Evolutionary conservation across 345 rosid species (phyloP), one percentile per base, ranked within the genome.

Genomic region (Brassica napus): DNA sequence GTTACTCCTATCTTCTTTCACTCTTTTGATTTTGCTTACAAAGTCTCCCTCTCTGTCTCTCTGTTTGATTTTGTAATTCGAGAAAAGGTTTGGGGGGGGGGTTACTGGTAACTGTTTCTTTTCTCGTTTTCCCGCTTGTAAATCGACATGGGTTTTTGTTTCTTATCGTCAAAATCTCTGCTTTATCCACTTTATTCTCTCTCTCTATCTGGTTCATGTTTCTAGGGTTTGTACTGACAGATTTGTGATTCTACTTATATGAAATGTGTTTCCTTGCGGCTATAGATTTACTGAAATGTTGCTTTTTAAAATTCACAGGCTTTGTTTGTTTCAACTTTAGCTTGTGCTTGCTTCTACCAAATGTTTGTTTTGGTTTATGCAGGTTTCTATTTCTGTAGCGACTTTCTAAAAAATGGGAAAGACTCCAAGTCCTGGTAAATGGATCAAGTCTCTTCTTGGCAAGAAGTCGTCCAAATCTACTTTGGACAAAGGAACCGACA

Each of bases 351-450:
- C 18, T 18, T 18, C 18, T 18, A 18, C 18, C 18, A 57, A 77
- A 52, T 49, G 8, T n/a, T 8, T 49, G 18, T 49, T 47, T 44
- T 49, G 57, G 8, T 49, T n/a, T 18, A n/a, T 73, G 75, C 68
- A 79, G 82, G 57, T 84, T 73, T 81, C 34, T 71, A 37, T 12
- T 14, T 67, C 72, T 11, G 28, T 21, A 69, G 47, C 8, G 30
- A 72, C 21, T 24, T 72, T 65, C 65, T 35, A 14, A 71, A 44
- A 73, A 44, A 92, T 92, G 97, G 93, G 93, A 47, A 92, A 86
- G 83, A 86, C 91, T 21, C 90, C 92, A 6, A 90, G 92, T 42
- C 90, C 93, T 21, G 92, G 88, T 77, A 90, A 89, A 85, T 92
- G 96, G 97, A 79, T 92, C 8, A 52, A 86, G 90, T 81, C 82